Evolutionary conservation across 331 rosid species (phyloP).

Genomic region (Quercus phellos): DNA sequence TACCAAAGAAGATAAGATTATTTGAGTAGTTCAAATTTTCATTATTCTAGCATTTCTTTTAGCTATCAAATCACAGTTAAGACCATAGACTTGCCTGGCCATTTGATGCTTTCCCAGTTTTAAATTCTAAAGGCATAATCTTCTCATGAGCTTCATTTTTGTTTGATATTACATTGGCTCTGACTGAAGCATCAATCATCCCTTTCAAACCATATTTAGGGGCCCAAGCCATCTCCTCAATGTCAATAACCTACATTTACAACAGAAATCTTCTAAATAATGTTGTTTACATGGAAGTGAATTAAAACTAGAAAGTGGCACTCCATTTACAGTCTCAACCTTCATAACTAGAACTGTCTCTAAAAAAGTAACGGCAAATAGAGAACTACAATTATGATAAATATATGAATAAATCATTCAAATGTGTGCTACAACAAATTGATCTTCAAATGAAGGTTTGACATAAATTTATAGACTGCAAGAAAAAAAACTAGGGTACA

Average conservation of each 20-base stretch:
- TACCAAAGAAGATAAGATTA: slow-evolving; percentile 1
- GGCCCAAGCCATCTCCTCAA: slow-evolving; percentile 99
- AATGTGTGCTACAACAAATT: neutral
- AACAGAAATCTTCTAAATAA: slow-evolving; percentile 7
- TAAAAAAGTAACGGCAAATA: neutral
- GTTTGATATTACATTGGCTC: slow-evolving; percentile 48
- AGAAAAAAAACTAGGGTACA: neutral
- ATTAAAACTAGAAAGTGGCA: neutral
- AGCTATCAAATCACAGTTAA: neutral
- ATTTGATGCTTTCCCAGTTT: slow-evolving; percentile 69
- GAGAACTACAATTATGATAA: neutral
- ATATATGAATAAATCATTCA: neutral
- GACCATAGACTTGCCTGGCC: slow-evolving; percentile 63
- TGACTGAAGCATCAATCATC: slow-evolving; percentile 91
- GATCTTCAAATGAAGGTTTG: neutral
- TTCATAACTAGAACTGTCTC: neutral
- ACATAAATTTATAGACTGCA: neutral
- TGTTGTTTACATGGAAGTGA: slow-evolving; percentile 3
- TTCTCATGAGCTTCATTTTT: slow-evolving; percentile 37
- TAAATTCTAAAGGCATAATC: slow-evolving; percentile 91
- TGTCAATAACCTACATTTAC: slow-evolving; percentile 70
- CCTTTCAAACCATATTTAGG: slow-evolving; percentile 95
- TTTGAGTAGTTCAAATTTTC: slow-evolving; percentile 1
- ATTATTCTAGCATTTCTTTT: slow-evolving; percentile 15
- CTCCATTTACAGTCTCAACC: neutral